Evolutionary conservation across 306 rosid species (phyloP).

Genomic region (Prosopis cineraria): DNA sequence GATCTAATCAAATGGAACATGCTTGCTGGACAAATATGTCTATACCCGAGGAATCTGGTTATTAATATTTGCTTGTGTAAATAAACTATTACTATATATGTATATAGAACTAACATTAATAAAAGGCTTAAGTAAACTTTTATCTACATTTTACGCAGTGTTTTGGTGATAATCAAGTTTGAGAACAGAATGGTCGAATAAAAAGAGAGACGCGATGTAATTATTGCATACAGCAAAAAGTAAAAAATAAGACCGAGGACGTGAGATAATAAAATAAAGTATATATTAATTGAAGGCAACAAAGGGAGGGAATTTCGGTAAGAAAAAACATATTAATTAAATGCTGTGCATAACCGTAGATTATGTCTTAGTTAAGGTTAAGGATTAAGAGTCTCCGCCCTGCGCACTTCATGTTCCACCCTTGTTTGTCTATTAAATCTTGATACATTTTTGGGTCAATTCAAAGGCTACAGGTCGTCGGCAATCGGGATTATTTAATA

Average conservation of each 20-base stretch:
- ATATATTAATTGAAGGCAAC: constrained; percentile 24
- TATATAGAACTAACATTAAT: not conserved
- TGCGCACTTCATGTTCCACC: not conserved
- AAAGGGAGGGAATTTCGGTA: constrained; percentile 49
- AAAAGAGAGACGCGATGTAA: constrained; percentile 13
- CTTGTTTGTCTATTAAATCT: not conserved
- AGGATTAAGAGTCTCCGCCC: constrained; percentile 39
- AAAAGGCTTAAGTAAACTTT: constrained; percentile 4
- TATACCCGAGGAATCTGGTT: constrained; percentile 31
- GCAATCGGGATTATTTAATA: no score
- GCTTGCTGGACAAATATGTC: constrained; percentile 38
- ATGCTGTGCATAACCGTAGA: constrained; percentile 29
- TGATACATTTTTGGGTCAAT: constrained; percentile 8
- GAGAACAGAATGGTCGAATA: constrained; percentile 15
- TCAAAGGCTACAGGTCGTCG: not conserved
- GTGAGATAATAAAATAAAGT: not conserved
- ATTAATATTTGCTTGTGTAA: no score
- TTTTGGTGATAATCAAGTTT: constrained; percentile 28
- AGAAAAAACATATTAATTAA: constrained; percentile 30
- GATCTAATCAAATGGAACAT: constrained; percentile 32
- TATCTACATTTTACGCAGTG: no score
- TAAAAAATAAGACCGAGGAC: constrained; percentile 17
- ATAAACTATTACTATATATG: not conserved
- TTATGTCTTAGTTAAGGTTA: constrained; percentile 31
- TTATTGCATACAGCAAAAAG: constrained; percentile 1